Evolutionary conservation across 345 rosid species (phyloP), one percentile per base, ranked within the genome.

Genomic region (Excoecaria cochinchinensis): DNA sequence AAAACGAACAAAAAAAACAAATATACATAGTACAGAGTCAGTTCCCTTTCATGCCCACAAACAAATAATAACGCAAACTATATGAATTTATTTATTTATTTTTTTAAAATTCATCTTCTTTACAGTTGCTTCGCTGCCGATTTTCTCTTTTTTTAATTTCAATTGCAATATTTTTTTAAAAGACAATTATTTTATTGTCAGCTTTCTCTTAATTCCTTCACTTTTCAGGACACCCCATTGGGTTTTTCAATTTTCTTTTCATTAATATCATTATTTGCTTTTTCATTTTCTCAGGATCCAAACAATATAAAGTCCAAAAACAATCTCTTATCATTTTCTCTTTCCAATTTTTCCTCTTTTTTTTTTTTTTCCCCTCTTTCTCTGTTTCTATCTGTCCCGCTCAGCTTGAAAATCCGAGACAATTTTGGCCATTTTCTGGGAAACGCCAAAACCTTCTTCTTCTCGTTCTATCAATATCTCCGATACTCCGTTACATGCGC

Each of bases 261-360:
- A 0, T 39, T 5, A 40, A 12, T 42, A 46, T 36, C 3, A 21
- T 24, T 16, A 15, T 11, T n/a, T 16, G 36, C 39, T 25, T 24
- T 21, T 67, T 8, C 4, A 4, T 25, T 42, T 52, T 48, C 72
- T 25, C 25, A 31, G 39, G 51, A 69, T 56, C 58, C 78, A 63
- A 73, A 77, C 81, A 70, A 4, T 65, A 66, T 17, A 74, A 59
- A 8, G 10, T 51, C 78, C 84, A 76, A 69, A 56, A 67, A 67
- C 38, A 8, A 31, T 47, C 46, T 25, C 40, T 11, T 0, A 17
- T 63, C 46, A 36, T 36, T 62, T 62, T 62, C 10, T 36, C 13
- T 44, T 44, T 44, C 8, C 48, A 44, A 8, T 44, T 6, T 5
- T 44, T 5, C 48, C 10, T 44, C 5, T 44, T 44, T 44, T 58